Evolutionary conservation across 305 asterid species (phyloP).

Genomic region (Plantago coronopus): DNA sequence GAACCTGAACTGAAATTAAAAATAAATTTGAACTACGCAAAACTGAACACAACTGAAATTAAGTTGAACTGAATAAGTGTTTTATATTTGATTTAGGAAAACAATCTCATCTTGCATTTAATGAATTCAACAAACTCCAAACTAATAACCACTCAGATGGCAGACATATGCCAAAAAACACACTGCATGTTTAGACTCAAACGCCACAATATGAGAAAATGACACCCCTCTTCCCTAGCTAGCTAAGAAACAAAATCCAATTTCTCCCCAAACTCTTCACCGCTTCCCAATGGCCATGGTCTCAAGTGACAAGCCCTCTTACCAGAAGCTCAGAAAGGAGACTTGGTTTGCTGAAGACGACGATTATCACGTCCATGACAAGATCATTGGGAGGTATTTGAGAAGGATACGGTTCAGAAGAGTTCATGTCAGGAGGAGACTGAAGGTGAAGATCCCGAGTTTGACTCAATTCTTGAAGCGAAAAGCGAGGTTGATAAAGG

Average conservation of each 20-base stretch:
- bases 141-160: slow-evolving; percentile 36
- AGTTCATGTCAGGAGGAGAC: slow-evolving; percentile 35
- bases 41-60: too few relatives aligned
- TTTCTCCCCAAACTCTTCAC: not conserved
- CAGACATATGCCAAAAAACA: slow-evolving; percentile 8
- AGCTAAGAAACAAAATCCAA: not conserved
- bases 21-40: too few relatives aligned
- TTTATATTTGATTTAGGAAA: not conserved
- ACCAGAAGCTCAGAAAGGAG: slow-evolving; percentile 47
- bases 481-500: slow-evolving; percentile 39
- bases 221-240: slow-evolving; percentile 18
- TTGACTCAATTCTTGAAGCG: slow-evolving; percentile 40
- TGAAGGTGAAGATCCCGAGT: slow-evolving; percentile 52
- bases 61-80: too few relatives aligned
- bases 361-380: slow-evolving; percentile 29
- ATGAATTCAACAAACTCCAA: slow-evolving; percentile 37
- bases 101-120: slow-evolving; percentile 21
- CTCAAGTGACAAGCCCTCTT: slow-evolving; percentile 31
- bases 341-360: slow-evolving; percentile 38
- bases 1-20: too few relatives aligned
- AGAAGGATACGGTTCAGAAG: slow-evolving; percentile 33
- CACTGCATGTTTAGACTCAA: slow-evolving; percentile 1
- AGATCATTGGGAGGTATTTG: slow-evolving; percentile 32
- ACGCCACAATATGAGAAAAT: slow-evolving; percentile 10
- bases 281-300: slow-evolving; percentile 23